These are phyloP conservation scores for Peronospora farinosa DNA, from an alignment of 352 stramenopile genomes.

Conservation along the genomic window DNA sequence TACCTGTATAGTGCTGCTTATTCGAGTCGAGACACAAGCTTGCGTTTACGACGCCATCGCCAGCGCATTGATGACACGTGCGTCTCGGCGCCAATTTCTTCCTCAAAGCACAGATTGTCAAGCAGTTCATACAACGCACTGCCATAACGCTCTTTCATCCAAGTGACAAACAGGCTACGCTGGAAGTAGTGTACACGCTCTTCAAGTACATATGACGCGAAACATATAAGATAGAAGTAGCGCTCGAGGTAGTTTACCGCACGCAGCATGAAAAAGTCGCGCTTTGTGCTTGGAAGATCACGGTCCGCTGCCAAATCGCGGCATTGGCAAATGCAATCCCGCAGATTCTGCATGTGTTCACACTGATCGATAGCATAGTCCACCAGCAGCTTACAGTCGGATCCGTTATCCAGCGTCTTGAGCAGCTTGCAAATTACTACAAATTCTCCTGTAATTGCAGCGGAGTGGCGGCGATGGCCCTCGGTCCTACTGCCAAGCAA, in stretches of 20 bases:
- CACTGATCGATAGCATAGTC: constrained; percentile 73
- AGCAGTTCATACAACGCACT: constrained; percentile 80
- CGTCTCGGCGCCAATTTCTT: constrained; percentile 71
- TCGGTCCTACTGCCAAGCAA: constrained; percentile 15
- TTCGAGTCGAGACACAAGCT: constrained; percentile 76
- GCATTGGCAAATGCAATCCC: constrained; percentile 77
- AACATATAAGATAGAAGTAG: constrained; percentile 88
- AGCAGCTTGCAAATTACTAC: constrained; percentile 71
- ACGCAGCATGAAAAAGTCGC: constrained; percentile 78
- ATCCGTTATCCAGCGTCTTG: constrained; percentile 64
- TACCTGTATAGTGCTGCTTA: constrained; percentile 16
- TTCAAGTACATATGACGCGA: constrained; percentile 80
- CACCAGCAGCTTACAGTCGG: constrained; percentile 52
- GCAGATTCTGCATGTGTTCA: constrained; percentile 81
- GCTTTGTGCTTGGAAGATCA: constrained; percentile 55
- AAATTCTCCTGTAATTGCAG: constrained; percentile 51
- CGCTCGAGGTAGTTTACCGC: constrained; percentile 86
- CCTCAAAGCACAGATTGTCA: constrained; percentile 83
- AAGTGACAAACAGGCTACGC: constrained; percentile 59
- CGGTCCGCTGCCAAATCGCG: constrained; percentile 69
- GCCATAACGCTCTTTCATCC: constrained; percentile 81
- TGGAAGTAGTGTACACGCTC: constrained; percentile 51
- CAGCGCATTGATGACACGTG: constrained; percentile 82
- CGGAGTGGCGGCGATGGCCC: constrained; percentile 43
- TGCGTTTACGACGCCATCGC: constrained; percentile 83